Base-by-base conservation (phyloP, 768 basidiomycete species). In the Guyanaporus albipodus region DNA sequence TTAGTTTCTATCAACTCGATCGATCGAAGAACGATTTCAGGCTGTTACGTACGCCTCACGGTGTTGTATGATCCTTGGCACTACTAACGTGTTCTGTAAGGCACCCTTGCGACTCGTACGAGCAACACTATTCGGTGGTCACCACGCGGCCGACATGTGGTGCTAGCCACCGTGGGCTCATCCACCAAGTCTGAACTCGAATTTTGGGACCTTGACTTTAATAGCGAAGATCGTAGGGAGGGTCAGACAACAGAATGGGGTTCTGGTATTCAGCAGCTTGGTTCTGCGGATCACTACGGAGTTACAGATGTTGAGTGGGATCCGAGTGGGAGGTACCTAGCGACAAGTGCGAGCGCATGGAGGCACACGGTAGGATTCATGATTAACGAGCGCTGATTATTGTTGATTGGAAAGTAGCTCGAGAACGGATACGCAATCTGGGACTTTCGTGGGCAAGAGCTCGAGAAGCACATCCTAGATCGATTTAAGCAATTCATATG, bases 251-350 rank as follows among this genome's bases (percentile, higher is more conserved):
- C 73, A 3, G 94, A 95, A 38, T 91, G 90, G 82, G 93, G 89
- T 35, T 76, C 77, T 42, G 83, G 85, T 33, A 91, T 98, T 54
- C 88, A 93, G 62, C 76, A 87, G 6, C 77, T 98, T 29, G 87
- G 83, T 33, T 79, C 83, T 17, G 84, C 86, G 3, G 96, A 98
- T 67, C 95, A 98, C 67, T 99, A 95, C 62, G 95, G 94, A 44
- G 82, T 98, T 38, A 98, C 95, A 18, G 95, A 97, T 57, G 85
- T 96, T 35, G 92, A 96, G 66, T 99, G 96, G 96, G 96, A 99
- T 66, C 95, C 96, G 21, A 87, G 83, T 62, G 96, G 96, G 41
- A 83, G 96, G 48, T 96, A 87, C 67, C 73, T 98, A 41, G 88
- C 88, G 27, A 93, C 93, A 9, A 89, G 86, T 61, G 96, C 94